Percentiles rank a stretch among this genome's conserved stretches.
These are phyloP conservation scores for Nicotiana undulata DNA, from an alignment of 257 asterid genomes.

Conservation along the genomic window DNA sequence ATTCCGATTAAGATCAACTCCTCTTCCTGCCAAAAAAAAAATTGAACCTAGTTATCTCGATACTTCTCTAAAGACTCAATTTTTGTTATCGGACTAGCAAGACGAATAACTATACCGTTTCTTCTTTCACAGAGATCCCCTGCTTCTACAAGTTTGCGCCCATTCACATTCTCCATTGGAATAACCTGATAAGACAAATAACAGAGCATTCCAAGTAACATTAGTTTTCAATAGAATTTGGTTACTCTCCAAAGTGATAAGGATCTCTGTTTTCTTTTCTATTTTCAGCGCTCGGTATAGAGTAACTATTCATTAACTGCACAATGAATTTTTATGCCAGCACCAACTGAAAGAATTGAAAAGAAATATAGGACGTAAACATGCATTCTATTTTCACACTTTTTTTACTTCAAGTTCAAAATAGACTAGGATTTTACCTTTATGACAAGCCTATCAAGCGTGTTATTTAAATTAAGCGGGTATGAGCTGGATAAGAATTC, in stretches of 20 bases:
- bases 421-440: constrained; percentile 44
- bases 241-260: not conserved
- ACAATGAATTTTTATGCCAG: not conserved
- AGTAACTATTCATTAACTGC: not conserved
- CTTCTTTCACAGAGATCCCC: constrained; percentile 98
- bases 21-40: constrained; percentile 60
- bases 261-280: not conserved
- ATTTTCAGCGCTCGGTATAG: not conserved
- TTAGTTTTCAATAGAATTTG: not conserved
- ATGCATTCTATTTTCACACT: not conserved
- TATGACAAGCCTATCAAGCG: constrained; percentile 73
- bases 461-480: constrained; percentile 47
- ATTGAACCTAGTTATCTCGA: constrained; percentile 7
- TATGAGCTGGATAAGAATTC: constrained; percentile 74
- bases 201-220: not conserved
- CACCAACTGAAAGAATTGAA: not conserved
- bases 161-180: constrained; percentile 88
- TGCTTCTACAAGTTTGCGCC: constrained; percentile 87
- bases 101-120: constrained; percentile 47
- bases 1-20: constrained; percentile 92
- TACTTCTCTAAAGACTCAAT: not conserved
- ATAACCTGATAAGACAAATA: constrained; percentile 47
- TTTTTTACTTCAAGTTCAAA: not conserved
- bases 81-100: constrained; percentile 4
- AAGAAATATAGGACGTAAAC: not conserved